Percentiles rank a stretch among this genome's conserved stretches.
These are phyloP conservation scores for Sarocladium brachiariae DNA, from an alignment of 2,329 filamentous ascomycete genomes.

Conservation along the genomic window DNA sequence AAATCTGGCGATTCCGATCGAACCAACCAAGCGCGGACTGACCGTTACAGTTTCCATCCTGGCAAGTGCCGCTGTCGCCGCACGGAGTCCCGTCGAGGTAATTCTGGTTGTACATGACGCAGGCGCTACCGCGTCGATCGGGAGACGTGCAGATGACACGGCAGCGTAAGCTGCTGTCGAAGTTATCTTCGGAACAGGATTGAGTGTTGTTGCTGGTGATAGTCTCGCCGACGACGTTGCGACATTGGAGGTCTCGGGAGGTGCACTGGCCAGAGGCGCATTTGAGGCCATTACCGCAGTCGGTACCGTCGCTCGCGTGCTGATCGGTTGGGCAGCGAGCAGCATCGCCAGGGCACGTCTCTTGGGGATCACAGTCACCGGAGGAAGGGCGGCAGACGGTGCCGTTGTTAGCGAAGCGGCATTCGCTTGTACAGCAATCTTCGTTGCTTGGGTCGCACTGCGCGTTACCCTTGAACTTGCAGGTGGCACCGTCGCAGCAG, in stretches of 20 bases:
- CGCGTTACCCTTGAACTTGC: slow-evolving; percentile 69
- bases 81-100: slow-evolving; percentile 91
- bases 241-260: slow-evolving; percentile 82
- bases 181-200: slow-evolving; percentile 59
- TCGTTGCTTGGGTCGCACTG: slow-evolving; percentile 79
- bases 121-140: slow-evolving; percentile 56
- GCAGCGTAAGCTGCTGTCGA: slow-evolving; percentile 62
- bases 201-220: slow-evolving; percentile 69
- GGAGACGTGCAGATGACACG: slow-evolving; percentile 69
- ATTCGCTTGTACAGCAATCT: slow-evolving; percentile 65
- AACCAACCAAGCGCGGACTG: slow-evolving; percentile 68
- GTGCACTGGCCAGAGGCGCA: slow-evolving; percentile 96
- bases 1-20: slow-evolving; percentile 65
- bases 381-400: slow-evolving; percentile 76
- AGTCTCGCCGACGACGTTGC: slow-evolving; percentile 70
- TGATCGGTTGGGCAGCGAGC: slow-evolving; percentile 69
- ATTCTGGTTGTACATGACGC: slow-evolving; percentile 76
- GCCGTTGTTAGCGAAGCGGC: slow-evolving; percentile 58
- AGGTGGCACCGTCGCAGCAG: slow-evolving; percentile 83
- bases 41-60: slow-evolving; percentile 71
- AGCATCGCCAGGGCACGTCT: slow-evolving; percentile 68
- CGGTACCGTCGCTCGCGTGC: slow-evolving; percentile 60
- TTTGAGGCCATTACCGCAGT: slow-evolving; percentile 63
- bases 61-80: slow-evolving; percentile 69
- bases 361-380: slow-evolving; percentile 76